These are phyloP conservation scores for Aspergillus cristatus DNA, from an alignment of 495 filamentous ascomycete genomes.

Conservation along the genomic window DNA sequence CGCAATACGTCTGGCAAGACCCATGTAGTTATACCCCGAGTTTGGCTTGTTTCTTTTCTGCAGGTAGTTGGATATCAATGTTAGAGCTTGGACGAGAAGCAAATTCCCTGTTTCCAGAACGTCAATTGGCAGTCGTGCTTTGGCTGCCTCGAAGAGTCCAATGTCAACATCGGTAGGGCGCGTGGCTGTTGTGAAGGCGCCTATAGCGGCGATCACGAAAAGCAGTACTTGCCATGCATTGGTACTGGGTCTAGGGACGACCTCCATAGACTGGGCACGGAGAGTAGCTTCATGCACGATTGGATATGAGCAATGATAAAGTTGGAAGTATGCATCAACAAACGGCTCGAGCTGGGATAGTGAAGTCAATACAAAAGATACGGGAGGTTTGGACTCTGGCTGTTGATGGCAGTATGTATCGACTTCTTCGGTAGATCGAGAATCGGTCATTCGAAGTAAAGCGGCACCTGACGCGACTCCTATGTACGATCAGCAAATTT, in stretches of 20 bases:
- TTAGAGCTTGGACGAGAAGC: constrained; percentile 11
- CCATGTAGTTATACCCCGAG: constrained; percentile 14
- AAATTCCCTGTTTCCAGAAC: constrained; percentile 12
- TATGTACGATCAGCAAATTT: not conserved
- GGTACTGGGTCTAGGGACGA: constrained; percentile 8
- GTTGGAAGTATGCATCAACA: constrained; percentile 11
- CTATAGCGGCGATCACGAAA: constrained; percentile 9
- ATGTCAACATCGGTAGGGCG: constrained; percentile 6
- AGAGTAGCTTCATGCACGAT: constrained; percentile 17
- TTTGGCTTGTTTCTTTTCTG: constrained; percentile 17
- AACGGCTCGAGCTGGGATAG: constrained; percentile 11
- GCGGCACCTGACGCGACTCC: constrained; percentile 13
- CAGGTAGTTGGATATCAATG: constrained; percentile 11
- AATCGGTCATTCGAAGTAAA: constrained; percentile 7
- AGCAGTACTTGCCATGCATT: constrained; percentile 13
- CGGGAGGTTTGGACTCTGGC: not conserved
- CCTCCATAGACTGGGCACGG: constrained; percentile 14
- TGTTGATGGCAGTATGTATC: not conserved
- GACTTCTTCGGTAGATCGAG: not conserved
- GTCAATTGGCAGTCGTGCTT: constrained; percentile 12
- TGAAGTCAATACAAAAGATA: constrained; percentile 5
- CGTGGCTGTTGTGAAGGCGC: constrained; percentile 7
- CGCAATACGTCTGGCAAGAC: constrained; percentile 13
- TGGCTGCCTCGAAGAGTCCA: constrained; percentile 12
- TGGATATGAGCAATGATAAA: constrained; percentile 12